Base-by-base conservation (phyloP, 495 filamentous ascomycete genomes). In the Patellaria atrata region DNA sequence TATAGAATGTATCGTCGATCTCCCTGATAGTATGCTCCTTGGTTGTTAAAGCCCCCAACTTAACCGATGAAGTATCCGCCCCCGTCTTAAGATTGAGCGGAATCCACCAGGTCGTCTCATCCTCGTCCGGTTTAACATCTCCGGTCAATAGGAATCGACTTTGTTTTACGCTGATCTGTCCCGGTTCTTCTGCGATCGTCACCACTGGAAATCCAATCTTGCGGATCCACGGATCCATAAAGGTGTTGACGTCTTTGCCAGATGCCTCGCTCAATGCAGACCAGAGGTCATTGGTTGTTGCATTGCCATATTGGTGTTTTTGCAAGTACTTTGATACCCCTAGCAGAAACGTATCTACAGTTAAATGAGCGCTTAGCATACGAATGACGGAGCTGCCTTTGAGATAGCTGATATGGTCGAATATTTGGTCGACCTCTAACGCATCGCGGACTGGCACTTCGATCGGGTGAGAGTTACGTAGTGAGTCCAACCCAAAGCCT, bases 301-400 rank as follows among this genome's bases (percentile, higher is more conserved):
- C 86, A 55, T 97, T 97, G 60, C 65, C 71, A 48, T 93, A 94
- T 37, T 74, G 71, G 52, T 94, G 79, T 18, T 73, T 67, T 57
- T 87, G 83, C 22, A 97, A 68, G 57, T 97, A 97, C 31, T 72
- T 70, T 1, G 81, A 75, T 27, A 97, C 83, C 26, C 89, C 89
- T 43, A 76, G 68, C 23, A 97, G 65, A 66, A 97, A 97, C 1
- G 68, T 78, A 50, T 92, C 68, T 23, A 75, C 72, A 10, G 82
- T 82, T 18, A 97, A 75, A 53, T 94, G 78, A 35, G 72, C 70
- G 30, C 81, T 82, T 38, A 97, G 59, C 89, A 94, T 94, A 45
- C 89, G 75, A 52, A 97, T 89, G 33, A 87, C 79, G 17, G 83
- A 89, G 57, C 82, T 89, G 27, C 89, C 89, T 58, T 97, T 97